Base-by-base conservation (phyloP, 2,329 filamentous ascomycete species). In the Keithomyces neogunnii region DNA sequence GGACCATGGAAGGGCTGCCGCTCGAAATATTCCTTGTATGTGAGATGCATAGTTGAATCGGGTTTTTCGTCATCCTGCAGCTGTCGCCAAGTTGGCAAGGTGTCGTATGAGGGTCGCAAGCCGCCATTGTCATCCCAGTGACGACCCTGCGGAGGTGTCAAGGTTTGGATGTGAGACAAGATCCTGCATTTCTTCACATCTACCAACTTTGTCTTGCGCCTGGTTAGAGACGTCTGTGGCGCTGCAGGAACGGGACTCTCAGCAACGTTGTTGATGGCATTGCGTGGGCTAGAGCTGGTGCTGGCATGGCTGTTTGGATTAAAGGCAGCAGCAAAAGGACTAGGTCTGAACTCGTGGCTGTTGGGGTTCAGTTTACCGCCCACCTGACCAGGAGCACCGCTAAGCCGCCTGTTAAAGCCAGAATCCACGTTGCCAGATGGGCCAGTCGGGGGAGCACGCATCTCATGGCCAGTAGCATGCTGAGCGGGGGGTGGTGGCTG, bases 91-190 rank as follows among this genome's bases (percentile, higher is more conserved):
- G 86, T 91, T 1, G 90, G 90, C 9, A 77, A 74, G 1, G 93
- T 97, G 60, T 89, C 85, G 67, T 86, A 96, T 3, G 92, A 84
- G 31, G 86, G 86, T 38, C 86, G 86, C 49, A 96, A 80, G n/a
- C 89, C 90, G 45, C 84, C 85, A 62, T 93, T 95, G 52, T 83
- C 79, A 36, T 82, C 76, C 74, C 85, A 90, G 56, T 86, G 82
- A 59, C 76, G 74, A 29, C 71, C 76, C 53, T 73, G 69, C 0
- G 75, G 72, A 1, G 79, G 76, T 51, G 73, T 71, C 46, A 81
- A 66, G 0, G 73, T 74, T 67, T 80, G 75, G 56, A 84, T 73
- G 50, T 76, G 72, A 2, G 73, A 68, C 43, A 82, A 63, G 51
- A 82, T 78, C 49, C 69, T 66, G 61, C 77, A 82, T 65, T 89